phyloP scores from a whole-genome alignment of 2,329 filamentous ascomycete species.

The Colletotrichum sp. region DNA sequence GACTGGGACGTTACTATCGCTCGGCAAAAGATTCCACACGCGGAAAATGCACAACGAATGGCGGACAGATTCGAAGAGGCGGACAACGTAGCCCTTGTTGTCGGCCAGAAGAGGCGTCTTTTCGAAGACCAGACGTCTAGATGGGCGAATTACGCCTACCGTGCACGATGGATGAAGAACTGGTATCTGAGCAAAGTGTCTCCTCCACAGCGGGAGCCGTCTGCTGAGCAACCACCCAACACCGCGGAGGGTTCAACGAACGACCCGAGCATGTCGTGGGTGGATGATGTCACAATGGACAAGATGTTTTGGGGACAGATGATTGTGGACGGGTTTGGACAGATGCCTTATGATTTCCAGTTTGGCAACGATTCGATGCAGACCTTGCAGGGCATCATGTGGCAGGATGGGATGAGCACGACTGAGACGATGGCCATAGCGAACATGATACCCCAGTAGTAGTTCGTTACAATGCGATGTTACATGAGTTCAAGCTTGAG shows the following conservation, averaged over 20 bases:
- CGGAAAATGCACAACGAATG: conserved; percentile 28
- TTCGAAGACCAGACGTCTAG: conserved; percentile 35
- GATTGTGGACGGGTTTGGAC: background rate
- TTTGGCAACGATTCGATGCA: background rate
- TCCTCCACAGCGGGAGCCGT: background rate
- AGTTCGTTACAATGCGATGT: fast-evolving
- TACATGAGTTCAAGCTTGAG: background rate
- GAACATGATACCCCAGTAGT: background rate
- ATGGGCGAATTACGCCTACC: conserved; percentile 36
- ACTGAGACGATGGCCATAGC: background rate
- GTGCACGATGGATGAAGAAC: conserved; percentile 43
- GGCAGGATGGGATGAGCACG: background rate
- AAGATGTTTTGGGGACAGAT: conserved; percentile 7
- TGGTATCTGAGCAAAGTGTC: conserved; percentile 36
- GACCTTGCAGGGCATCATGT: background rate
- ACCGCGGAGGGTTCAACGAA: background rate
- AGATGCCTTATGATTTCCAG: background rate
- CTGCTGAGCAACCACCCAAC: background rate
- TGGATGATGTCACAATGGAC: background rate
- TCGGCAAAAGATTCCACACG: conserved; percentile 37
- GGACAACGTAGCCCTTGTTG: conserved; percentile 27
- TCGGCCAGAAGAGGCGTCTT: conserved; percentile 28
- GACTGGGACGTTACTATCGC: conserved; percentile 42
- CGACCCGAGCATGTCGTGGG: background rate
- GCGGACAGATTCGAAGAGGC: conserved; percentile 35